These are phyloP conservation scores for Tuber borchii DNA, from an alignment of 495 filamentous ascomycete genomes.

Conservation along the genomic window DNA sequence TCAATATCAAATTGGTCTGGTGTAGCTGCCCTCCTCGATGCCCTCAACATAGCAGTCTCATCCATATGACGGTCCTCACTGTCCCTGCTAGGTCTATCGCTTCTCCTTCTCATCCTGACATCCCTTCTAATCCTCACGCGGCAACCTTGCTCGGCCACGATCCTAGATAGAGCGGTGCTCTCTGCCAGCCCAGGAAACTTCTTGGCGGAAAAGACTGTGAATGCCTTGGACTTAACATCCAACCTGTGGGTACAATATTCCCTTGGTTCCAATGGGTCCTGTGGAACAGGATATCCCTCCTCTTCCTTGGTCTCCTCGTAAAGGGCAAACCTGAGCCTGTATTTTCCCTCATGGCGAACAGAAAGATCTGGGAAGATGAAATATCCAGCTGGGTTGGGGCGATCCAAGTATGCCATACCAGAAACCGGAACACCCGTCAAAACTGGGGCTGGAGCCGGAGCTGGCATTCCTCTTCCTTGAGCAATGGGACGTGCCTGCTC, in stretches of 20 bases:
- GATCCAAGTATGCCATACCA: constrained; percentile 93
- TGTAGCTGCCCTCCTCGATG: constrained; percentile 25
- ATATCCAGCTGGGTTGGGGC: constrained; percentile 84
- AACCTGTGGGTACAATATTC: constrained; percentile 55
- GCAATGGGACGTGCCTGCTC: constrained; percentile 82
- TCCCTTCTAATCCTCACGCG: constrained; percentile 94
- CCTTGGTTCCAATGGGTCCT: constrained; percentile 43
- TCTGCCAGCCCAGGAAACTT: constrained; percentile 94
- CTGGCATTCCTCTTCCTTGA: constrained; percentile 63
- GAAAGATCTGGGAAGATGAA: constrained; percentile 98
- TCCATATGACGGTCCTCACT: constrained; percentile 37
- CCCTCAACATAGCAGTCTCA: constrained; percentile 40
- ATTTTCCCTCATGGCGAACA: constrained; percentile 90
- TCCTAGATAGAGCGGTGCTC: constrained; percentile 79
- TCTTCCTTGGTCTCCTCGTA: constrained; percentile 86
- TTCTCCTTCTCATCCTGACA: constrained; percentile 80
- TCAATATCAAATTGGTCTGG: constrained; percentile 38
- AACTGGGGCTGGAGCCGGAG: constrained; percentile 65
- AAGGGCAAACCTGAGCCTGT: constrained; percentile 79
- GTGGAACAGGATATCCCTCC: constrained; percentile 44
- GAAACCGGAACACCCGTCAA: constrained; percentile 93
- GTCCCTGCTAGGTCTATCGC: constrained; percentile 38
- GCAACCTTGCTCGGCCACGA: constrained; percentile 94
- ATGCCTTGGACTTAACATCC: constrained; percentile 81
- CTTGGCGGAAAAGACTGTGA: constrained; percentile 92